Percentiles rank a stretch among this genome's conserved stretches.
Conservation (phyloP, 805 yeast species). For the Jamesozyma piceae region DNA sequence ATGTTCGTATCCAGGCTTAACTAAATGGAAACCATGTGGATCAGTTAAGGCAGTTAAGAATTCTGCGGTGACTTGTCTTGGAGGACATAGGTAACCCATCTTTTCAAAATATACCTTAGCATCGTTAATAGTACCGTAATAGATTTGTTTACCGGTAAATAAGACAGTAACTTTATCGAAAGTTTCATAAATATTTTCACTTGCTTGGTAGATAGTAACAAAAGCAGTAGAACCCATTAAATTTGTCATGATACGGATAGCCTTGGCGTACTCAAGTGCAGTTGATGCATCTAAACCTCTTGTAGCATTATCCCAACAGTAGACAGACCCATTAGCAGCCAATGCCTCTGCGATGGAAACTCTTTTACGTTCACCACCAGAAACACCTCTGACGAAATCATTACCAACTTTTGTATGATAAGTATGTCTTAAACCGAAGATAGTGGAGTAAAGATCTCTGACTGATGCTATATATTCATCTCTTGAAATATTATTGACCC, state of each 20-base stretch:
- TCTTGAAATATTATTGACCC: conserved; percentile 41
- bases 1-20: conserved; percentile 37
- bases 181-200: conserved; percentile 44
- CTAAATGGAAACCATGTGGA: conserved; percentile 37
- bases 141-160: conserved; percentile 46
- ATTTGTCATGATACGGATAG: conserved; percentile 47
- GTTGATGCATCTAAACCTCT: conserved; percentile 68
- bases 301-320: conserved; percentile 67
- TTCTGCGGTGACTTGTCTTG: conserved; percentile 54
- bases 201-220: conserved; percentile 53
- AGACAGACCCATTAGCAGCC: conserved; percentile 46
- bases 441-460: conserved; percentile 31
- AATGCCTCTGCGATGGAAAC: conserved; percentile 76
- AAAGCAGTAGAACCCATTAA: conserved; percentile 43
- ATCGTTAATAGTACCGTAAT: conserved; percentile 41
- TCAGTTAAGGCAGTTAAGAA: conserved; percentile 53
- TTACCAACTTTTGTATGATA: conserved; percentile 46
- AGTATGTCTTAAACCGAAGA: conserved; percentile 49
- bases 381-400: conserved; percentile 58
- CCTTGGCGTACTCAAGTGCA: conserved; percentile 56
- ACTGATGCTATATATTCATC: conserved; percentile 39
- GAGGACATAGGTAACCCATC: conserved; percentile 50
- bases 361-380: conserved; percentile 83
- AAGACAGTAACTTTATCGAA: conserved; percentile 48
- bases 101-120: conserved; percentile 45